phyloP scores from a whole-genome alignment of 208 protist genomes.

The Baffinella frigidus region DNA sequence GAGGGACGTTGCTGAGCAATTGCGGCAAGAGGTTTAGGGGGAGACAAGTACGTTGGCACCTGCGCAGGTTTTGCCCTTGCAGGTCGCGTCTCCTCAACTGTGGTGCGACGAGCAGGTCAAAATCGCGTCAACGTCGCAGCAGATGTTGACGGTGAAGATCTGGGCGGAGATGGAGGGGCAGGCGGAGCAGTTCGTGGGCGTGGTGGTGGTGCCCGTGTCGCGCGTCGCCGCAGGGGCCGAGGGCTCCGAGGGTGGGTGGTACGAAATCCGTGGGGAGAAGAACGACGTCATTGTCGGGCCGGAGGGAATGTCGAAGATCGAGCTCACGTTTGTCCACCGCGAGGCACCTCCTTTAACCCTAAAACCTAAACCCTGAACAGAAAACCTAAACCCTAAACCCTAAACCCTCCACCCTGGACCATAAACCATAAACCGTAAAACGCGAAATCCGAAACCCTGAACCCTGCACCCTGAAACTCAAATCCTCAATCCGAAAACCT shows the following conservation, averaged over 20 bases:
- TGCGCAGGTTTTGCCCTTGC: no score
- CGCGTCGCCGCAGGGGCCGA: not conserved
- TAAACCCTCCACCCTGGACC: not conserved
- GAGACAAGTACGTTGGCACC: no score
- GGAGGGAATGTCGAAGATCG: not conserved
- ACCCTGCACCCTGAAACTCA: not conserved
- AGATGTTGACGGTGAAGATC: constrained; percentile 10
- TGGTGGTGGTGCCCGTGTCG: not conserved
- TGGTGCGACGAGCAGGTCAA: not conserved
- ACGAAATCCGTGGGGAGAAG: not conserved
- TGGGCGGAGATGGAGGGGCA: not conserved
- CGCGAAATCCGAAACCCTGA: no score
- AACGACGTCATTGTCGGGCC: not conserved
- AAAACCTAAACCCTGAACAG: not conserved
- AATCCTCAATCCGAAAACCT: not conserved
- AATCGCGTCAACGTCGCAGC: not conserved
- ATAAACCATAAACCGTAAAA: not conserved
- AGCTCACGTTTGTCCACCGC: not conserved
- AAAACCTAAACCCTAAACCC: not conserved
- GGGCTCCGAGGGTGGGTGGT: not conserved
- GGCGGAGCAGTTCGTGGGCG: not conserved
- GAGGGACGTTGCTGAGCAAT: no score
- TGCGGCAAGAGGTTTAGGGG: no score
- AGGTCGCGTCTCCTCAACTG: not conserved
- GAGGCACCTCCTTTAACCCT: not conserved